phyloP scores from a whole-genome alignment of 1,284 basidiomycete genomes.

The Psilocybe mexicana region DNA sequence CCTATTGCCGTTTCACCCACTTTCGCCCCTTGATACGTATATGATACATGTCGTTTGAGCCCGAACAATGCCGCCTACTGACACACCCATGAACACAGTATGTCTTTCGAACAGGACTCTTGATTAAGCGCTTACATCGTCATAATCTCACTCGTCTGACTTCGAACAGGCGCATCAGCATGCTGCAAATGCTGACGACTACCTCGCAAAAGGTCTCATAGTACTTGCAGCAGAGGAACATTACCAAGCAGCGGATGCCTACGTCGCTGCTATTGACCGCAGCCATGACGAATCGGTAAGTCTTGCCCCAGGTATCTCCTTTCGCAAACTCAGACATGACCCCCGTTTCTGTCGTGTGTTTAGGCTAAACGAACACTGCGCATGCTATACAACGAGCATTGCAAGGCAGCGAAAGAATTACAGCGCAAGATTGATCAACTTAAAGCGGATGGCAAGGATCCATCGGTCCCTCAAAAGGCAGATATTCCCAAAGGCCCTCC shows the following conservation, averaged over 20 bases:
- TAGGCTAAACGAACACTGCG: slow-evolving; percentile 75
- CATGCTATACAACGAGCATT: slow-evolving; percentile 72
- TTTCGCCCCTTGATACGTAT: too few species aligned
- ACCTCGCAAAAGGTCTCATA: slow-evolving; percentile 58
- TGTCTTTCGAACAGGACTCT: not conserved
- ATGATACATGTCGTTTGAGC: not conserved
- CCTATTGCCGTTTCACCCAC: too few species aligned
- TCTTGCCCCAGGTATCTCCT: slow-evolving; percentile 18
- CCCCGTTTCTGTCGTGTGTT: slow-evolving; percentile 1
- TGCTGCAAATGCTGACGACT: slow-evolving; percentile 76
- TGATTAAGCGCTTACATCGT: not conserved
- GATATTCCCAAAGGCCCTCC: slow-evolving; percentile 30
- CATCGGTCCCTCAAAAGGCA: slow-evolving; percentile 57
- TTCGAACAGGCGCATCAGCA: slow-evolving; percentile 72
- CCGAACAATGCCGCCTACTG: slow-evolving; percentile 9
- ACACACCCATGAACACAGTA: slow-evolving; percentile 21
- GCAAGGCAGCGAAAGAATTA: slow-evolving; percentile 66
- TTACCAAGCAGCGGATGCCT: slow-evolving; percentile 69
- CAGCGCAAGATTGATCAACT: slow-evolving; percentile 69
- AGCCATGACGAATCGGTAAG: slow-evolving; percentile 70
- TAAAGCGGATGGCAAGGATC: slow-evolving; percentile 73
- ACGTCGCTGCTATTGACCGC: slow-evolving; percentile 66
- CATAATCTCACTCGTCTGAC: not conserved
- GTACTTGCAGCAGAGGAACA: slow-evolving; percentile 65
- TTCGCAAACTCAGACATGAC: slow-evolving; percentile 13